phyloP scores from a whole-genome alignment of 345 rosid genomes.

The Eucalyptus curtisii region DNA sequence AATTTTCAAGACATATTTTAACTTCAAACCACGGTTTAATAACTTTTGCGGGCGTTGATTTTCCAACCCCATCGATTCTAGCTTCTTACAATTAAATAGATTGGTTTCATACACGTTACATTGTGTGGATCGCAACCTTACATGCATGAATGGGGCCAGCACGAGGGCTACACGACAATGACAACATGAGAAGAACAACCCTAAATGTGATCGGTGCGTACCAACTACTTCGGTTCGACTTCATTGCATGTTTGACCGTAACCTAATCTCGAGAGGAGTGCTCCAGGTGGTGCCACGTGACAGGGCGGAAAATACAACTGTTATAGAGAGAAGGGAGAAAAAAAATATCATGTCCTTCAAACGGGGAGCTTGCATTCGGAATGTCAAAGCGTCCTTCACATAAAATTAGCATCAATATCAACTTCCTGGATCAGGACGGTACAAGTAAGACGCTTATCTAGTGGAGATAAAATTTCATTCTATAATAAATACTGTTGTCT shows the following conservation, averaged over 20 bases:
- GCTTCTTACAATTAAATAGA: neutral
- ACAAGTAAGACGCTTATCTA: neutral
- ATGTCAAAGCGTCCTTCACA: neutral
- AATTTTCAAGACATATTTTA: neutral
- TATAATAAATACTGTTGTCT: neutral
- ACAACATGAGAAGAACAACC: neutral
- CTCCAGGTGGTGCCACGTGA: neutral
- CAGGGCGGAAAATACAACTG: neutral
- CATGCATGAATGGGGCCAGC: neutral
- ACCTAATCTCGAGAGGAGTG: neutral
- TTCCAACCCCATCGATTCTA: neutral
- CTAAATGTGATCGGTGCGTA: neutral
- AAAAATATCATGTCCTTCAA: neutral
- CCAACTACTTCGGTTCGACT: neutral
- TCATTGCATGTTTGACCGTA: neutral
- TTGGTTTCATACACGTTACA: neutral
- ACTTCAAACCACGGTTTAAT: neutral
- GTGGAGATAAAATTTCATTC: neutral
- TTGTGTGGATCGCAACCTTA: neutral
- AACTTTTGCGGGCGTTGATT: neutral
- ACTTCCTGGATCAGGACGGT: neutral
- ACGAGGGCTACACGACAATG: neutral
- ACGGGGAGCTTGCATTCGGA: neutral
- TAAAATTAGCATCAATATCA: neutral
- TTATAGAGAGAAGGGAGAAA: neutral